These are phyloP conservation scores for Beauveria asiatica DNA, from an alignment of 2,329 filamentous ascomycete genomes.

Conservation along the genomic window DNA sequence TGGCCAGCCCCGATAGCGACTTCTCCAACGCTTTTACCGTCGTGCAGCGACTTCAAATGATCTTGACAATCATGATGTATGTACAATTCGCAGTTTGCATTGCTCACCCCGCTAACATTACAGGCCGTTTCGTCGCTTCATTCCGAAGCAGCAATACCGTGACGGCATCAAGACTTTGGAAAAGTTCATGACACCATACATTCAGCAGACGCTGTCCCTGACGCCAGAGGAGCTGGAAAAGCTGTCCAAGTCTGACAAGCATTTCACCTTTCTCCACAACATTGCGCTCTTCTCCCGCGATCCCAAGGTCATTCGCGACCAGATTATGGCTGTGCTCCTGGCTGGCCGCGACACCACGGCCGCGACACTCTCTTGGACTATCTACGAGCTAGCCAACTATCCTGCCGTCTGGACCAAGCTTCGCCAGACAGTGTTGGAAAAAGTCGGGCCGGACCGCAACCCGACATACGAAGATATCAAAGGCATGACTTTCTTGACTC, in stretches of 20 bases:
- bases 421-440: slow-evolving; percentile 60
- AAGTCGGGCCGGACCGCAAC: slow-evolving; percentile 52
- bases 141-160: slow-evolving; percentile 53
- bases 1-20: slow-evolving; percentile 40
- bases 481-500: slow-evolving; percentile 73
- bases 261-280: slow-evolving; percentile 71
- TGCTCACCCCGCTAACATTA: not conserved
- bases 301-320: slow-evolving; percentile 59
- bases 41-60: slow-evolving; percentile 58
- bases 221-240: slow-evolving; percentile 58
- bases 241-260: slow-evolving; percentile 55
- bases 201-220: slow-evolving; percentile 56
- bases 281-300: slow-evolving; percentile 61
- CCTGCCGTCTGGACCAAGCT: slow-evolving; percentile 60
- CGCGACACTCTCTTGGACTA: slow-evolving; percentile 66
- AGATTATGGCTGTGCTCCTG: slow-evolving; percentile 65
- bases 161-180: slow-evolving; percentile 58
- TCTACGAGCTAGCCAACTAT: slow-evolving; percentile 72
- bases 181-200: slow-evolving; percentile 60
- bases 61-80: slow-evolving; percentile 43
- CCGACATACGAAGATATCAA: slow-evolving; percentile 78
- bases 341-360: slow-evolving; percentile 86
- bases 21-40: slow-evolving; percentile 65
- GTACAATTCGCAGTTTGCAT: slow-evolving; percentile 7
- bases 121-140: slow-evolving; percentile 49